phyloP scores from a whole-genome alignment of 306 rosid species.

The Malus sylvestris region DNA sequence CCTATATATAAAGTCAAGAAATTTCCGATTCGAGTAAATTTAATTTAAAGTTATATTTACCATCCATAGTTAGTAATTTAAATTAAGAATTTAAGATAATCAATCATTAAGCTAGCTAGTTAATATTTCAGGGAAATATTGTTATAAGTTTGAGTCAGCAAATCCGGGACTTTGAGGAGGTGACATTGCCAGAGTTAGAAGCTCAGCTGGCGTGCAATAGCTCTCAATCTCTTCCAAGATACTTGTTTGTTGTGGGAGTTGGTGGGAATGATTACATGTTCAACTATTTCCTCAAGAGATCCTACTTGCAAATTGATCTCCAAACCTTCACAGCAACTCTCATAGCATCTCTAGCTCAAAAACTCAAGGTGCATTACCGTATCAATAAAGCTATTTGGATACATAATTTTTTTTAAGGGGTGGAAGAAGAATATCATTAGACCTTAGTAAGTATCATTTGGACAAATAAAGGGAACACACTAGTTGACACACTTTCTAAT shows the following conservation, averaged over 20 bases:
- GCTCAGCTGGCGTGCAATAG: conserved; percentile 1
- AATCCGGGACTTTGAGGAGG: conserved; percentile 33
- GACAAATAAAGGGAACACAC: too few species aligned
- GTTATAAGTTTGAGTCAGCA: conserved; percentile 29
- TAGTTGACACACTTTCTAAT: too few species aligned
- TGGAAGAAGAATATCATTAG: too few species aligned
- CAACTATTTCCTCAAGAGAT: conserved; percentile 27
- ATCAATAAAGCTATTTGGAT: too few species aligned
- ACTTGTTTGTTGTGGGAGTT: conserved; percentile 42
- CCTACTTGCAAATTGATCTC: conserved; percentile 1
- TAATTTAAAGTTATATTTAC: too few species aligned
- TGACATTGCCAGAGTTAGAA: conserved; percentile 30
- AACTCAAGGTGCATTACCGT: background rate
- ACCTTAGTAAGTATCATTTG: too few species aligned
- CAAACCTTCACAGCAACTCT: conserved; percentile 30
- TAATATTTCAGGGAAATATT: conserved; percentile 22
- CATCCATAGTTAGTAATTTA: too few species aligned
- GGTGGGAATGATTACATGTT: conserved; percentile 46
- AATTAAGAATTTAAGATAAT: too few species aligned
- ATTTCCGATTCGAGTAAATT: background rate
- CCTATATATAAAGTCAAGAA: background rate
- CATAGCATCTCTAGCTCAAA: conserved; percentile 16
- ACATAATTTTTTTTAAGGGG: too few species aligned
- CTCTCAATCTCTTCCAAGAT: conserved; percentile 2
- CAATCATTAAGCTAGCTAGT: too few species aligned